A percentile compares a stretch with the other conserved stretches of the same genome.
These are phyloP conservation scores for Trametes gibbosa DNA, from an alignment of 768 basidiomycete species.

Conservation along the genomic window DNA sequence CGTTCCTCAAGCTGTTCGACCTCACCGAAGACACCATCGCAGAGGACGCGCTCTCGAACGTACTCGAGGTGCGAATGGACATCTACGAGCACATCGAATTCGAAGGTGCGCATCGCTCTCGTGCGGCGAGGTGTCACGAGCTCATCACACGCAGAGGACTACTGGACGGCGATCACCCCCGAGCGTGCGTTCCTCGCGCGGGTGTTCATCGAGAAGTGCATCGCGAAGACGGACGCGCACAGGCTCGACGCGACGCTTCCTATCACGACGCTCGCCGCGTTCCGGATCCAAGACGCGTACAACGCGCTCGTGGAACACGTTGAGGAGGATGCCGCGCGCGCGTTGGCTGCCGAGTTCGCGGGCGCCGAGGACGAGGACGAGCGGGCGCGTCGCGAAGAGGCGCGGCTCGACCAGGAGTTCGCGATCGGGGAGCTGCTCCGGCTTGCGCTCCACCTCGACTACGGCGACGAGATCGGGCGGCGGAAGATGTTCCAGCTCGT, in stretches of 20 bases:
- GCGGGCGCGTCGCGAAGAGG: slow-evolving; percentile 43
- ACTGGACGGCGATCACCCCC: slow-evolving; percentile 68
- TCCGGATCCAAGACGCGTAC: slow-evolving; percentile 66
- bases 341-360: slow-evolving; percentile 4
- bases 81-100: slow-evolving; percentile 70
- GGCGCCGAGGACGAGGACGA: slow-evolving; percentile 35
- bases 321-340: slow-evolving; percentile 37
- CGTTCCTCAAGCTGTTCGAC: slow-evolving; percentile 59
- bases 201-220: slow-evolving; percentile 79
- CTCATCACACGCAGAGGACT: slow-evolving; percentile 48
- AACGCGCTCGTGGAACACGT: slow-evolving; percentile 54
- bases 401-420: slow-evolving; percentile 52
- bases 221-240: slow-evolving; percentile 50
- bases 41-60: slow-evolving; percentile 68
- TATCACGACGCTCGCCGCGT: slow-evolving; percentile 81
- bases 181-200: slow-evolving; percentile 80
- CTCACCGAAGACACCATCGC: slow-evolving; percentile 57
- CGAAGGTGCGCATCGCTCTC: slow-evolving; percentile 41
- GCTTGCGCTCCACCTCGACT: slow-evolving; percentile 79
- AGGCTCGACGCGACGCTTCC: slow-evolving; percentile 73
- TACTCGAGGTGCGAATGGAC: slow-evolving; percentile 65
- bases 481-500: slow-evolving; percentile 85
- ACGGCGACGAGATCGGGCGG: slow-evolving; percentile 88
- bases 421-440: slow-evolving; percentile 79
- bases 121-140: not conserved